phyloP scores from a whole-genome alignment of 306 rosid genomes.

The Hylodesmum podocarpum region DNA sequence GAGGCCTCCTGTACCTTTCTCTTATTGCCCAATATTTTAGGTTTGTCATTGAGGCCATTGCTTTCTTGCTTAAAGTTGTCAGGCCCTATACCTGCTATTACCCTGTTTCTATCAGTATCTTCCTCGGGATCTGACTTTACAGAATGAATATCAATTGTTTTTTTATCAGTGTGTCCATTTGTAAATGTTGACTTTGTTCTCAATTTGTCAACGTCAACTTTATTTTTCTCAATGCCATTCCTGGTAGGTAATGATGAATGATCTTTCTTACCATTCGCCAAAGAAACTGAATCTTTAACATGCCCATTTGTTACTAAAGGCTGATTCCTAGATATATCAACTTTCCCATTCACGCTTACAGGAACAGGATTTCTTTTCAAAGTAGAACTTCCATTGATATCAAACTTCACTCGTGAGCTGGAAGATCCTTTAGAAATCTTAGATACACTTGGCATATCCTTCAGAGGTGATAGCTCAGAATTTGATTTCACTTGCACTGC shows the following conservation, averaged over 20 bases:
- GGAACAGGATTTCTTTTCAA: conserved; percentile 52
- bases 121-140: conserved; percentile 43
- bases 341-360: conserved; percentile 58
- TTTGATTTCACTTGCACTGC: conserved; percentile 40
- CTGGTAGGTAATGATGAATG: conserved; percentile 35
- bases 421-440: conserved; percentile 59
- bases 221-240: conserved; percentile 48
- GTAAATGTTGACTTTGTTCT: conserved; percentile 33
- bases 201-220: conserved; percentile 33
- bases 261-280: conserved; percentile 56
- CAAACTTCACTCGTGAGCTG: conserved; percentile 52
- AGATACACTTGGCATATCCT: conserved; percentile 43
- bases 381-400: conserved; percentile 52
- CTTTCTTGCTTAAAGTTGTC: conserved; percentile 44
- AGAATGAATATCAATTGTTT: conserved; percentile 27
- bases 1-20: conserved; percentile 49
- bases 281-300: conserved; percentile 39
- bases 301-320: conserved; percentile 51
- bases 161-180: conserved; percentile 41
- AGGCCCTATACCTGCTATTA: conserved; percentile 33
- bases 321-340: conserved; percentile 41
- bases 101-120: conserved; percentile 39
- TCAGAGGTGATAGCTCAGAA: conserved; percentile 56
- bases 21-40: conserved; percentile 49
- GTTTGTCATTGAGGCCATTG: conserved; percentile 33